Percentiles rank a stretch among this genome's conserved stretches.
These are phyloP conservation scores for Reticulomyxa filosa DNA, from an alignment of 78 protist genomes.

Conservation along the genomic window DNA sequence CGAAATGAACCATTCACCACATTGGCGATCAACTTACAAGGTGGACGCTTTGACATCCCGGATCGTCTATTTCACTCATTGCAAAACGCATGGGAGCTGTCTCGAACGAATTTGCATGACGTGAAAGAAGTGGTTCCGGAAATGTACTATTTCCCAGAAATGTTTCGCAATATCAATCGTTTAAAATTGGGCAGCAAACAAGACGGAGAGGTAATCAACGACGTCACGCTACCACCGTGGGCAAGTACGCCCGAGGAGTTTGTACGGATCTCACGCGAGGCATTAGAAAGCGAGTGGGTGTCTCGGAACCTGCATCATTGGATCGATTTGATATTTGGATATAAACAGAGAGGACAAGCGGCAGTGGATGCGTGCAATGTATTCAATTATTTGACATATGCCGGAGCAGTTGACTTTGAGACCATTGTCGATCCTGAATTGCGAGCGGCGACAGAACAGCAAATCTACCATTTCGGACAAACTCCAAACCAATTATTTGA, in stretches of 20 bases:
- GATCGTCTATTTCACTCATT: conserved; percentile 70
- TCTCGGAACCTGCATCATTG: conserved; percentile 62
- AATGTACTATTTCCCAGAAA: conserved; percentile 33
- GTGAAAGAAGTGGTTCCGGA: conserved; percentile 65
- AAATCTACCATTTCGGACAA: conserved; percentile 85
- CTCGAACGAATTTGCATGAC: not conserved
- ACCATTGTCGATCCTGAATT: too few relatives aligned
- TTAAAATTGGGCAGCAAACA: conserved; percentile 9
- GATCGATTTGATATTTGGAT: conserved; percentile 94
- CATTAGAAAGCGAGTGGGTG: conserved; percentile 57
- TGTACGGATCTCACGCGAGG: not conserved
- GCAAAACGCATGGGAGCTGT: conserved; percentile 33
- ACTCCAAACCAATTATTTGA: conserved; percentile 70
- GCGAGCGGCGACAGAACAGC: conserved; percentile 19
- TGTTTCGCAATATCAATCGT: conserved; percentile 15
- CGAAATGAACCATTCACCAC: conserved; percentile 86
- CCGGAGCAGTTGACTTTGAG: conserved; percentile 1
- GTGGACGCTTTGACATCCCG: conserved; percentile 77
- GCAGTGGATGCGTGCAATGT: conserved; percentile 55
- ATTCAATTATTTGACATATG: conserved; percentile 65
- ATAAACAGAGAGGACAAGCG: conserved; percentile 52
- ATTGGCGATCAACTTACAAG: conserved; percentile 38
- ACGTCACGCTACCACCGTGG: conserved; percentile 75
- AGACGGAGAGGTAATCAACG: conserved; percentile 9
- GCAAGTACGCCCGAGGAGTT: not conserved